Evolutionary conservation across 495 filamentous ascomycete species (phyloP).

Genomic region (Neurospora discreta): DNA sequence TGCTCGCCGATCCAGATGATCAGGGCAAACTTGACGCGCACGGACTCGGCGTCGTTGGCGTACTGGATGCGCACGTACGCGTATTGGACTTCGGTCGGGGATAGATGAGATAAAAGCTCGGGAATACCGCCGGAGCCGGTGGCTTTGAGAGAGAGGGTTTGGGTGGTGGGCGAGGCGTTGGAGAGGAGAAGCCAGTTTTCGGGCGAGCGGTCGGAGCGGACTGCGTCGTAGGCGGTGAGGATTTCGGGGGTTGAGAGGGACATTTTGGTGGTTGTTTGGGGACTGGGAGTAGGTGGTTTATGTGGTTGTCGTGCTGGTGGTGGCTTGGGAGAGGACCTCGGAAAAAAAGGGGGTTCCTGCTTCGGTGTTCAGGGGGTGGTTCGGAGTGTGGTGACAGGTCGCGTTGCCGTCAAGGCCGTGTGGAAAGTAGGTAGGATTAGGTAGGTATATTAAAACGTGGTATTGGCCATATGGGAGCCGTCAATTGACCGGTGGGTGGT

Average conservation of each 20-base stretch:
- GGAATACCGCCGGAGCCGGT: slow-evolving; percentile 40
- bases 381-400: no score
- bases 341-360: no score
- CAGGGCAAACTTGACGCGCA: slow-evolving; percentile 47
- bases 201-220: slow-evolving; percentile 44
- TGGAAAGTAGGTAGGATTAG: no score
- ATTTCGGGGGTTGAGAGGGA: slow-evolving; percentile 26
- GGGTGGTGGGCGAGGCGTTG: slow-evolving; percentile 34
- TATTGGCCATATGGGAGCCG: no score
- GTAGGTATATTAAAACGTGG: no score
- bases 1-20: slow-evolving; percentile 45
- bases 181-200: slow-evolving; percentile 48
- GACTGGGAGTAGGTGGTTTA: no score
- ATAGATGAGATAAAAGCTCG: slow-evolving; percentile 36
- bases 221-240: slow-evolving; percentile 36
- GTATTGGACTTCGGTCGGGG: slow-evolving; percentile 41
- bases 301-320: no score
- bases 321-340: no score
- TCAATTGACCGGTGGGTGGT: no score
- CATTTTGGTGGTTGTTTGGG: not conserved
- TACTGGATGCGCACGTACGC: slow-evolving; percentile 48
- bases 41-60: slow-evolving; percentile 47
- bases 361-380: no score
- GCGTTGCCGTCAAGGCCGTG: no score
- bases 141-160: slow-evolving; percentile 33